Evolutionary conservation across 768 basidiomycete species (phyloP).

Genomic region (Pulveroboletus sp.): DNA sequence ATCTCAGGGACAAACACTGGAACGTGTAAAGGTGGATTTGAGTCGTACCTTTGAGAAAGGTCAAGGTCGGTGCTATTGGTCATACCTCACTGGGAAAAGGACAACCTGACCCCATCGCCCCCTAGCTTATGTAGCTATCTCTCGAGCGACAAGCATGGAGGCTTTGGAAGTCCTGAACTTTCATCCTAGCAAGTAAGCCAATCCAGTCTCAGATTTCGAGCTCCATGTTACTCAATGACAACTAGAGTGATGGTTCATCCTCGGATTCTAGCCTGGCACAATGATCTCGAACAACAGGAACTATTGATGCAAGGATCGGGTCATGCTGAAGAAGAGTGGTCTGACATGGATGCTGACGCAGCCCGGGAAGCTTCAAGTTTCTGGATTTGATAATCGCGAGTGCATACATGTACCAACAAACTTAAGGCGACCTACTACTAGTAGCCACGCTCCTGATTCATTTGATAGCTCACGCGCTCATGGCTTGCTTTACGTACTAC

Average conservation of each 20-base stretch:
- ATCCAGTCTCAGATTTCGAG: neutral
- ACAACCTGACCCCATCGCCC: neutral
- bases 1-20: constrained; percentile 86
- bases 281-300: constrained; percentile 25
- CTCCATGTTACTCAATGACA: neutral
- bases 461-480: too few species aligned
- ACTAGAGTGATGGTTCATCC: constrained; percentile 63
- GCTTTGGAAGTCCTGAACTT: constrained; percentile 66
- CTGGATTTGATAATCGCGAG: constrained; percentile 12
- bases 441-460: too few species aligned
- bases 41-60: constrained; percentile 75
- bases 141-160: constrained; percentile 67
- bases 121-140: constrained; percentile 68
- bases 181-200: constrained; percentile 50
- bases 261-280: constrained; percentile 59
- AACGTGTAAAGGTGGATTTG: constrained; percentile 80
- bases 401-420: too few species aligned
- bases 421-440: too few species aligned
- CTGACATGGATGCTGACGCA: constrained; percentile 37
- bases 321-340: constrained; percentile 17
- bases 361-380: constrained; percentile 31
- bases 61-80: constrained; percentile 47
- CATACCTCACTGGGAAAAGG: neutral
- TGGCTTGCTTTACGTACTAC: too few species aligned
- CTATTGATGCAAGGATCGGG: constrained; percentile 7